Conservation (phyloP, 305 asterid species). For the Stenogyne calaminthoides region DNA sequence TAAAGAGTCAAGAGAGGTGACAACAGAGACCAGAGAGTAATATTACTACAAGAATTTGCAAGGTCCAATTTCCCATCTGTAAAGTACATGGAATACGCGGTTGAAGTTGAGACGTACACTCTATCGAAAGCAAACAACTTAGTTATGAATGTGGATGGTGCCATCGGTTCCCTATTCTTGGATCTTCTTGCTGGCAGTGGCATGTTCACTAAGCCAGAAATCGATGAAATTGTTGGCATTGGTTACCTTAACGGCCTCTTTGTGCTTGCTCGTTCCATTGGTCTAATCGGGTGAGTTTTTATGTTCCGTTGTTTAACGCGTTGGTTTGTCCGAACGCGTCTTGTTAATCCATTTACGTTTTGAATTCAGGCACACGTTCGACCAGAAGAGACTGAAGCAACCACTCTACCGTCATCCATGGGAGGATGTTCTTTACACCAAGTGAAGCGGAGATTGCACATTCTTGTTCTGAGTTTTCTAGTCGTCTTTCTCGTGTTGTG, state of each 20-base stretch:
- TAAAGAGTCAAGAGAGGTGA: slow-evolving; percentile 78
- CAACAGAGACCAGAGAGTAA: slow-evolving; percentile 96
- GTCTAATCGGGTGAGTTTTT: slow-evolving; percentile 89
- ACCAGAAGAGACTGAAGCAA: slow-evolving; percentile 96
- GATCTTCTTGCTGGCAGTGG: slow-evolving; percentile 99
- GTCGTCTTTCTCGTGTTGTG: neutral
- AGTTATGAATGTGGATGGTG: slow-evolving; percentile 62
- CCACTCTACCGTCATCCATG: slow-evolving; percentile 98
- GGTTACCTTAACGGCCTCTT: slow-evolving; percentile 98
- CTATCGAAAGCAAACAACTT: slow-evolving; percentile 63
- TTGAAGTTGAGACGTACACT: slow-evolving; percentile 60
- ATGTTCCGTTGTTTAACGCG: neutral
- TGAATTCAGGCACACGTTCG: slow-evolving; percentile 80
- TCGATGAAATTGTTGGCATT: slow-evolving; percentile 84
- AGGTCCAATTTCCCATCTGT: slow-evolving; percentile 76
- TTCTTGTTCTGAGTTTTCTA: slow-evolving; percentile 17
- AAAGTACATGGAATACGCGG: slow-evolving; percentile 62
- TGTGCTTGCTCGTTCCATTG: slow-evolving; percentile 96
- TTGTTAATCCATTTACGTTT: slow-evolving; percentile 13
- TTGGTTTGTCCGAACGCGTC: neutral
- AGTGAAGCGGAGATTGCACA: slow-evolving; percentile 46
- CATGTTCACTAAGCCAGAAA: slow-evolving; percentile 92
- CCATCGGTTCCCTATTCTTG: slow-evolving; percentile 77
- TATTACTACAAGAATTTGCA: slow-evolving; percentile 70
- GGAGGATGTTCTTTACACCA: slow-evolving; percentile 99